Conservation (phyloP, 192 early-diverging fungal species). For the Dispira simplex region DNA sequence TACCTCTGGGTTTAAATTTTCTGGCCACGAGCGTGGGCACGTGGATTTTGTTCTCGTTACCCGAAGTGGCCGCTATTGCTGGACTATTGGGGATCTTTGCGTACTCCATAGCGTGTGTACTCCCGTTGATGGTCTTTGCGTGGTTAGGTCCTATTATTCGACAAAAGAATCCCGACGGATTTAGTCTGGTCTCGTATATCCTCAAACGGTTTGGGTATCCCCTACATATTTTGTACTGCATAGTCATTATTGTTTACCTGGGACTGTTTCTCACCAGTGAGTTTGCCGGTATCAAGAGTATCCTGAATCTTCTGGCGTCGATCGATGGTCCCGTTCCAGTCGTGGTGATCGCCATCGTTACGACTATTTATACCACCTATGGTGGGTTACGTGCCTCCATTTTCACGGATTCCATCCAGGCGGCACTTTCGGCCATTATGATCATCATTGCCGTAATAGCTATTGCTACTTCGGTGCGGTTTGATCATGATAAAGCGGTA, state of each 20-base stretch:
- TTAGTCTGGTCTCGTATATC: constrained; percentile 50
- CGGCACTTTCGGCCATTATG: constrained; percentile 33
- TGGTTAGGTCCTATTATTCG: constrained; percentile 40
- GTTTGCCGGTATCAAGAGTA: constrained; percentile 43
- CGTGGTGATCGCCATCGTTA: constrained; percentile 39
- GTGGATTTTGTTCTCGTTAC: constrained; percentile 47
- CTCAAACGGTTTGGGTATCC: constrained; percentile 43
- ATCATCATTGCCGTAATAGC: constrained; percentile 33
- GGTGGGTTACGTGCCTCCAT: constrained; percentile 53
- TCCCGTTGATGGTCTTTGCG: constrained; percentile 42
- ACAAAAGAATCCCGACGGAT: constrained; percentile 36
- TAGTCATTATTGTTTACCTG: constrained; percentile 44
- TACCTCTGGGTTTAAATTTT: constrained; percentile 32
- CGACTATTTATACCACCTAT: constrained; percentile 49
- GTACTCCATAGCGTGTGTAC: constrained; percentile 42
- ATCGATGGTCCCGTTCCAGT: constrained; percentile 36
- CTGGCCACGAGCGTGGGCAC: constrained; percentile 37
- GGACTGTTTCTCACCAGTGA: constrained; percentile 46
- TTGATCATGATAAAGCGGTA: constrained; percentile 29
- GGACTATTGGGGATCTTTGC: constrained; percentile 50
- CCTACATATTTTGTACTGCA: constrained; percentile 32
- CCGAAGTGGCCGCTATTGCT: constrained; percentile 42
- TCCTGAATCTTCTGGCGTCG: constrained; percentile 36
- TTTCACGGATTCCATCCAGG: constrained; percentile 46
- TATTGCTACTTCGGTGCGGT: constrained; percentile 34